Base-by-base conservation (phyloP, 2,329 filamentous ascomycete genomes). In the Aspergillus jensenii region DNA sequence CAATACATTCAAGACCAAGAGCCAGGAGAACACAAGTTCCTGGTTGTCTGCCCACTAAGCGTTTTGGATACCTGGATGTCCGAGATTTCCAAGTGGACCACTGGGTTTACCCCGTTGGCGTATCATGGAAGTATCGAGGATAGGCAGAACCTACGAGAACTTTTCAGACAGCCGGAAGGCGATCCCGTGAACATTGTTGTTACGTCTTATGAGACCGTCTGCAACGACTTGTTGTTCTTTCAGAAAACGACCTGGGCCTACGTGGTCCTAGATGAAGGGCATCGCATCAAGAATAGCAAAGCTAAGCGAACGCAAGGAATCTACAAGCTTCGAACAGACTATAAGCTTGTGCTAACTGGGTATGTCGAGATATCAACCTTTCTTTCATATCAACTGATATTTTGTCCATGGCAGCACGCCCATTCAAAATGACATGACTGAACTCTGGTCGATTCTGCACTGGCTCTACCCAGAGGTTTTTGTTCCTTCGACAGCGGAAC, bases 401-500 rank as follows among this genome's bases (percentile, higher is more conserved):
- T 17, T 0, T 37, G 19, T n/a, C 14, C 14, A 5, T 31, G 19
- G 19, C 17, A 70, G 68, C 0, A 87, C 84, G 0, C 84, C 84
- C 0, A 72, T 86, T 0, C 84, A 86, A 59, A 87, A 86, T 59
- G 82, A 87, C 54, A 70, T 87, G 0, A 71, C 74, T 2, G 84
- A 86, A 65, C 74, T 85, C 59, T 86, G 84, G 84, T 79, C 82
- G 0, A 69, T 86, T 1, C 71, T 86, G 0, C 80, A 83, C 50
- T 86, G 82, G 81, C 73, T 86, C 0, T 83, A 82, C 43, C 83
- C 83, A 0, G 81, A 85, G n/a, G 78, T 87, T 1, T 87, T 87
- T 65, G 74, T 74, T 0, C 67, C 73, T 1, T 79, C 80, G 33
- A 85, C 83, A 0, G 74, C 74, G 9, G 71, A 77, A 2, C 68